Base-by-base conservation (phyloP, 1,284 basidiomycete species). In the Microbotryum saponariae region DNA sequence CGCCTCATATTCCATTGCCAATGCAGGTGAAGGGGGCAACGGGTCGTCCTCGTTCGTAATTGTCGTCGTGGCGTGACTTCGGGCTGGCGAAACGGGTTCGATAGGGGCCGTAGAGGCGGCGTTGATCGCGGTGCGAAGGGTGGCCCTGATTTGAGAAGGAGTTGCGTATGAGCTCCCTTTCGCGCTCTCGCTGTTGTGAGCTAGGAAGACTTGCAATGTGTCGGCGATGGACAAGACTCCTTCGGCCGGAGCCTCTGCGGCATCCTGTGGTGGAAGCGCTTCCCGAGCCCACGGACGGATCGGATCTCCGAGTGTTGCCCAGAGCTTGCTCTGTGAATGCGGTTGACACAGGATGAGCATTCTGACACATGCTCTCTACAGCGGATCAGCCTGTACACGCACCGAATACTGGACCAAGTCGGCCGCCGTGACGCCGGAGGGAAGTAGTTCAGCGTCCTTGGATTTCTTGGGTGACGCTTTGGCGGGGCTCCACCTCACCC, bases 1-100 rank as follows among this genome's bases (percentile, higher is more conserved):
- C 12, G 65, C 49, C 20, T 63, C 46, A 25, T 50, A 54, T 21
- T 68, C 66, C 42, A 68, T 47, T 5, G 61, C 23, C 5, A 56
- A 37, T 0, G 66, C 51, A 27, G 66, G 58, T 0, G 59, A 16
- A 1, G 63, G 58, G 1, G 58, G 14, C 1, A 16, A 7, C 0
- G 51, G 46, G 27, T 49, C 62, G 4, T 18, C 27, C 2, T 20
- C 58, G 23, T 42, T 42, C 6, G 48, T 47, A 8, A 20, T 46
- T 4, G 44, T 47, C 18, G 55, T 60, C 37, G 37, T 42, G 37
- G 37, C 16, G 16, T 42, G 37, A 18, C 37, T 42, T 42, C 37
- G 37, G 12, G 37, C 37, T 27, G 54, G 57, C 6, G 58, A 46
- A n/a, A 25, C 23, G 45, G 46, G 37, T 12, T 56, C 18, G 14